Evolutionary conservation across 441 rosid genomes (phyloP).

Genomic region (Raphanus hybrid): DNA sequence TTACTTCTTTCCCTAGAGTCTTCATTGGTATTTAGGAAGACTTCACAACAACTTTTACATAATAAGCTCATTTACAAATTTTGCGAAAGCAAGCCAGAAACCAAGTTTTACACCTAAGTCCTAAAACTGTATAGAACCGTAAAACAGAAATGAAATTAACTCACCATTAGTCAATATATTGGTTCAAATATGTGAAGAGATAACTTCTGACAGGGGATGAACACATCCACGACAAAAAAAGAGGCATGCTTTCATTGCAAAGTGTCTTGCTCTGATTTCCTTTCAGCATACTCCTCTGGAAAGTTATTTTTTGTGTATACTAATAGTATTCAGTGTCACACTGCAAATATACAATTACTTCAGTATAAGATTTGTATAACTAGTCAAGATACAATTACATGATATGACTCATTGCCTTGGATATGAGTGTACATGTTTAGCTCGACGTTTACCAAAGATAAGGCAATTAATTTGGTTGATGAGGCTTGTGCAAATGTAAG

Average conservation of each 20-base stretch:
- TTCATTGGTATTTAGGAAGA: not conserved
- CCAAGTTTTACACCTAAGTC: not conserved
- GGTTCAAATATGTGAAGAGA: slow-evolving; percentile 94
- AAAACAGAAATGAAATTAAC: slow-evolving; percentile 28
- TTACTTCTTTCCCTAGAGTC: not conserved
- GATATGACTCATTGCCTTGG: too few relatives aligned
- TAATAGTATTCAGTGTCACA: too few relatives aligned
- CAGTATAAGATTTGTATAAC: too few relatives aligned
- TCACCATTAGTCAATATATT: slow-evolving; percentile 90
- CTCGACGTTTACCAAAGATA: too few relatives aligned
- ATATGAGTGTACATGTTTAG: too few relatives aligned
- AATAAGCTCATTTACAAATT: slow-evolving; percentile 7
- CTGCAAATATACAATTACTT: too few relatives aligned
- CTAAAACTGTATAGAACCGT: slow-evolving; percentile 16
- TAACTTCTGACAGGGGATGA: slow-evolving; percentile 89
- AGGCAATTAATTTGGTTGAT: too few relatives aligned
- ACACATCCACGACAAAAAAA: slow-evolving; percentile 83
- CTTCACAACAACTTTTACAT: not conserved
- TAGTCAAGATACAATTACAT: too few relatives aligned
- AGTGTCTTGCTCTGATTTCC: slow-evolving; percentile 82
- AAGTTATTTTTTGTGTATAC: too few relatives aligned
- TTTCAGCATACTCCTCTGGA: slow-evolving; percentile 57
- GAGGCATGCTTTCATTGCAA: slow-evolving; percentile 78
- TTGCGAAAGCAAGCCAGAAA: not conserved
- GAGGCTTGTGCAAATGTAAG: too few relatives aligned